phyloP scores from a whole-genome alignment of 768 basidiomycete species.

The Pleurotus pulmonarius region DNA sequence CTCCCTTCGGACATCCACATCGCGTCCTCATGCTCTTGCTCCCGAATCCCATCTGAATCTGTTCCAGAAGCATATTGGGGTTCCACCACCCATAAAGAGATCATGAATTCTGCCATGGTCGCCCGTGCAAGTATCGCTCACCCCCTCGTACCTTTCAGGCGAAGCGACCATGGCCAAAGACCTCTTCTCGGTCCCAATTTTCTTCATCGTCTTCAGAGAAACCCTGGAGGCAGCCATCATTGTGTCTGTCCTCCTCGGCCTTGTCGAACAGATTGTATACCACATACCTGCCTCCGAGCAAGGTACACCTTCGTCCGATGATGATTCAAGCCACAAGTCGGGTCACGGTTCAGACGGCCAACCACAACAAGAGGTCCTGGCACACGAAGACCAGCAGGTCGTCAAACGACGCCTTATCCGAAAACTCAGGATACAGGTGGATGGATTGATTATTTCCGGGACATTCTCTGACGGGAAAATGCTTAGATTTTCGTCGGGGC shows the following conservation, averaged over 20 bases:
- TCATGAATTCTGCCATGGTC: constrained; percentile 1
- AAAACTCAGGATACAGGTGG: constrained; percentile 67
- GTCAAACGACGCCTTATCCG: constrained; percentile 47
- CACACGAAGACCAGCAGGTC: constrained; percentile 20
- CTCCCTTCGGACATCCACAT: neutral
- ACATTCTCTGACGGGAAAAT: too few species aligned
- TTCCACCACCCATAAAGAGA: constrained; percentile 4
- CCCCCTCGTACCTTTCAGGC: constrained; percentile 1
- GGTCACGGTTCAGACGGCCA: constrained; percentile 15
- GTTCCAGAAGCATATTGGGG: neutral
- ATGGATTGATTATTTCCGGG: neutral
- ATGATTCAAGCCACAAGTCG: constrained; percentile 22
- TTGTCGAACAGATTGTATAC: constrained; percentile 81
- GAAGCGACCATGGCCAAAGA: constrained; percentile 54
- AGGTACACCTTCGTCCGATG: constrained; percentile 10
- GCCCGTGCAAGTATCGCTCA: constrained; percentile 9
- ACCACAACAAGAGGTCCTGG: constrained; percentile 14
- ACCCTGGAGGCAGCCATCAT: constrained; percentile 91
- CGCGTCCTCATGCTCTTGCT: neutral
- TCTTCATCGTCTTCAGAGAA: constrained; percentile 96
- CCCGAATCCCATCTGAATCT: constrained; percentile 5
- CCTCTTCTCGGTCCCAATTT: constrained; percentile 88
- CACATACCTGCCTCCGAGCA: constrained; percentile 15
- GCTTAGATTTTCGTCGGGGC: constrained; percentile 75
- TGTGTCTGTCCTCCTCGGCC: constrained; percentile 84